Base-by-base conservation (phyloP, 768 basidiomycete species). In the Macrolepiota dolichaula region DNA sequence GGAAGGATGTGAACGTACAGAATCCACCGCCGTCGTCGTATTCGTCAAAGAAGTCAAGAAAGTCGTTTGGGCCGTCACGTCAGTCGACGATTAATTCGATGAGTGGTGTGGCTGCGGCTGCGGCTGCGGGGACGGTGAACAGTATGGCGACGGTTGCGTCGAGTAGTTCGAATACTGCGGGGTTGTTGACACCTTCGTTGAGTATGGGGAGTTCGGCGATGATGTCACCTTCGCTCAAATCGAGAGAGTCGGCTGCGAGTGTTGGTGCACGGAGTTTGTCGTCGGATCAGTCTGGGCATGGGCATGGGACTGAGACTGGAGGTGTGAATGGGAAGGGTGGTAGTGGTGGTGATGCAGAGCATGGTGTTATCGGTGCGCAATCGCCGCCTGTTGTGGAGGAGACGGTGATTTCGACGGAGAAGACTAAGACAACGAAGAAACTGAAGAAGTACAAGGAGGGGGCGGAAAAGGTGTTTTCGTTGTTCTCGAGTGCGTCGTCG, bases 391-490 rank as follows among this genome's bases (percentile, higher is more conserved):
- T 57, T 47, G 63, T 63, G 62, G 68, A 52, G 24, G 57, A 59
- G 17, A n/a, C 32, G 17, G 13, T 32, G 29, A 7, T 32, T 32
- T 32, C 29, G 29, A 7, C 29, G 35, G 42, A 79, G n/a, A 82
- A 86, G 67, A 87, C 84, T 70, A 77, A 77, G 63, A 87, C 82
- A 83, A 85, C 72, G 68, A 91, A 84, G 78, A 92, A 89, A 73
- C 72, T 91, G 73, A 90, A 88, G 80, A 92, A 87, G 76, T 91
- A 91, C 77, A 93, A 92, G 76, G 87, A 92, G 69, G 89, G 87
- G 63, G 91, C 92, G 2, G 91, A 92, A 78, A 93, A 93, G 65
- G 82, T 94, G 58, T 80, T 94, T 61, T 91, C 91, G 35, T 77
- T 94, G 64, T 93, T 94, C 72, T 87, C 88, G 46, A 84, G 88